Percentiles rank a stretch among this genome's conserved stretches.
phyloP scores from a whole-genome alignment of 441 rosid genomes.

The Populus hybrid region DNA sequence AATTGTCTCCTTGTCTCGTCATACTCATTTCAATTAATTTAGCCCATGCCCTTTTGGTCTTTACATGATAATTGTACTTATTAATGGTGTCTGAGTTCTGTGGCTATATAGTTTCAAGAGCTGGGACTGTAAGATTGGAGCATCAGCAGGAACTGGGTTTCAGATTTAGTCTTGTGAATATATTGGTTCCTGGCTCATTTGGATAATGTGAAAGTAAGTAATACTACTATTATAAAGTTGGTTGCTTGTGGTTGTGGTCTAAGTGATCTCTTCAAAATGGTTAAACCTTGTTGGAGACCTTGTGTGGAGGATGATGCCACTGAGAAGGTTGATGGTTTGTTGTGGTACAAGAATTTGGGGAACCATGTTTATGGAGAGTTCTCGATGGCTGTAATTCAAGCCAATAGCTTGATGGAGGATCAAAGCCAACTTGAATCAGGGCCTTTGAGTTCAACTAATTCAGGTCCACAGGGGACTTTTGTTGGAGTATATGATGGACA shows the following conservation, averaged over 20 bases:
- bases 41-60: conserved; percentile 63
- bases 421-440: conserved; percentile 90
- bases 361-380: conserved; percentile 65
- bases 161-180: conserved; percentile 20
- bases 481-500: conserved; percentile 91
- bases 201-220: conserved; percentile 6
- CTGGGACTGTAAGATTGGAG: conserved; percentile 19
- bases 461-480: conserved; percentile 61
- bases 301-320: conserved; percentile 30
- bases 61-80: conserved; percentile 26
- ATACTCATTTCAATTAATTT: conserved; percentile 34
- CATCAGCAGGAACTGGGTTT: conserved; percentile 14
- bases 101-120: conserved; percentile 31
- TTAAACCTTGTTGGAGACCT: conserved; percentile 64
- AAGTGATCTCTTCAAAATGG: conserved; percentile 37
- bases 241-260: conserved; percentile 2
- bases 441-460: conserved; percentile 37
- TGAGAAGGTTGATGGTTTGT: conserved; percentile 52
- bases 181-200: conserved; percentile 14
- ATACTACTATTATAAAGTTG: neutral
- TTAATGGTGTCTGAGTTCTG: conserved; percentile 25
- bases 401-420: conserved; percentile 67
- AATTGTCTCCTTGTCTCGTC: conserved; percentile 54
- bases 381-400: conserved; percentile 85
- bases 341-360: conserved; percentile 74